A percentile compares a stretch with the other conserved stretches of the same genome.
Evolutionary conservation across 2,329 filamentous ascomycete genomes (phyloP).

Genomic region (Capronia americana): DNA sequence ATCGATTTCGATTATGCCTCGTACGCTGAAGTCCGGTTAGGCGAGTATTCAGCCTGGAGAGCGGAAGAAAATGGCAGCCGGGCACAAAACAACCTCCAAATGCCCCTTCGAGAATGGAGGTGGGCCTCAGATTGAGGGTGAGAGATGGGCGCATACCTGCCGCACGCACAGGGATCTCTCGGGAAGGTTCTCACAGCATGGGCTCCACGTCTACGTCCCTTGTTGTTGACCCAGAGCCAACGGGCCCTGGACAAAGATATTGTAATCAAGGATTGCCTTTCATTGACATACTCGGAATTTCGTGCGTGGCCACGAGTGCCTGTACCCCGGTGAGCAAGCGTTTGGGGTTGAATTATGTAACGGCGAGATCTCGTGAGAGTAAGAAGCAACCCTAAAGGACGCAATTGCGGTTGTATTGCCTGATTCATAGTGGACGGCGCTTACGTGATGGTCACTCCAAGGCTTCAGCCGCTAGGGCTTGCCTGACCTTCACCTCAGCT

Average conservation of each 20-base stretch:
- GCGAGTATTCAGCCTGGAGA: slow-evolving; percentile 94
- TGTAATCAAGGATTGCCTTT: slow-evolving; percentile 3
- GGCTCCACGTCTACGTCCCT: not conserved
- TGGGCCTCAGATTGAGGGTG: slow-evolving; percentile 67
- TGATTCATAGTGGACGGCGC: not conserved
- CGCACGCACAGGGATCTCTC: not conserved
- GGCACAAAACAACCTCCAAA: slow-evolving; percentile 59
- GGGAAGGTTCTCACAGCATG: not conserved
- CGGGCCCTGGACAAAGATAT: not conserved
- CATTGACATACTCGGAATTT: not conserved
- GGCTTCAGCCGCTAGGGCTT: not conserved
- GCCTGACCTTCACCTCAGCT: not conserved
- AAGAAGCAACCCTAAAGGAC: not conserved
- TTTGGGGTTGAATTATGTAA: not conserved
- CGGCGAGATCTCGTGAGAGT: not conserved
- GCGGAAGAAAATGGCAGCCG: slow-evolving; percentile 69
- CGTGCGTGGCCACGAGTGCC: not conserved
- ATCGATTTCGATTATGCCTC: slow-evolving; percentile 97
- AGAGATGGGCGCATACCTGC: not conserved
- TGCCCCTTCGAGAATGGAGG: slow-evolving; percentile 76
- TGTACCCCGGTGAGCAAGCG: not conserved
- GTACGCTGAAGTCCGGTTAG: slow-evolving; percentile 84
- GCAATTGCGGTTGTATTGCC: not conserved
- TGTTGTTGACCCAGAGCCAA: not conserved
- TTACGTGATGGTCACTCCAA: not conserved